These are phyloP conservation scores for Naegleria gruberi DNA, from an alignment of 208 protist genomes.

Conservation along the genomic window DNA sequence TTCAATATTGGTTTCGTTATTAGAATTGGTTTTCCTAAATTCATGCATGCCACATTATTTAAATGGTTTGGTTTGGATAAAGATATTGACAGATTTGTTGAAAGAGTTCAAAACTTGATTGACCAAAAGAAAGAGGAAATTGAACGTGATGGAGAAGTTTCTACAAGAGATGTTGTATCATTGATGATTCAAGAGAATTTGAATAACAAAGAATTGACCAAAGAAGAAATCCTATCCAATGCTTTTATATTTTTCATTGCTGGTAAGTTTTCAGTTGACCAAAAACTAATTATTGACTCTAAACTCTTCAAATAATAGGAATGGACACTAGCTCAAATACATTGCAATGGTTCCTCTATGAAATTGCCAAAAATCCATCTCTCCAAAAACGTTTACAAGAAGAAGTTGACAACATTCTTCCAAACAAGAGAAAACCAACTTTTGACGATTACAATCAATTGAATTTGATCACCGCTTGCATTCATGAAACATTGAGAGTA, in stretches of 20 bases:
- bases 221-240: not conserved
- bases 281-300: no score
- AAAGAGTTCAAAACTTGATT: not conserved
- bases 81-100: not conserved
- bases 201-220: not conserved
- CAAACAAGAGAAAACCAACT: not conserved
- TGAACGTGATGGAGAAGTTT: not conserved
- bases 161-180: not conserved
- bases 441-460: not conserved
- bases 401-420: not conserved
- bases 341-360: not conserved
- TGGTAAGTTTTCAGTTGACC: no score
- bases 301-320: no score
- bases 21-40: not conserved
- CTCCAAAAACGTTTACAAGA: not conserved
- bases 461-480: not conserved
- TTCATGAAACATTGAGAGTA: conserved; percentile 1
- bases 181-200: not conserved
- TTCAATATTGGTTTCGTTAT: not conserved
- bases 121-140: not conserved
- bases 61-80: not conserved
- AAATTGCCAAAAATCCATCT: not conserved
- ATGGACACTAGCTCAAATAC: not conserved
- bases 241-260: not conserved
- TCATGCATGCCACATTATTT: no score